These are phyloP conservation scores for Arthroderma sp. DNA, from an alignment of 2,329 filamentous ascomycete species.

Conservation along the genomic window DNA sequence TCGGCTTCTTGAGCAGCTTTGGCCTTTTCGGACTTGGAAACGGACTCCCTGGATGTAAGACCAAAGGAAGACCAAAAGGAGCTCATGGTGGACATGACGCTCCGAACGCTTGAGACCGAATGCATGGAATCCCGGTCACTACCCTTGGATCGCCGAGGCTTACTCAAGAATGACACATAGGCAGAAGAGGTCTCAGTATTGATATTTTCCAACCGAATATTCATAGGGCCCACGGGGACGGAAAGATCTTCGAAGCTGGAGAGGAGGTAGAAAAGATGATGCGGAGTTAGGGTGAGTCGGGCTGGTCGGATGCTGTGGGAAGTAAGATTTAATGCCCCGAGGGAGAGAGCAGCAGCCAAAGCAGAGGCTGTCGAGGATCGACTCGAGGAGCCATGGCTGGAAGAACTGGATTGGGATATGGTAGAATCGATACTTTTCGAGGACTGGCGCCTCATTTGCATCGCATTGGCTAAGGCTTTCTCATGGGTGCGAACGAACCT, in stretches of 20 bases:
- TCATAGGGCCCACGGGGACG: slow-evolving; percentile 90
- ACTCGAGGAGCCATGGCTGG: slow-evolving; percentile 48
- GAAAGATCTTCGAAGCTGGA: slow-evolving; percentile 88
- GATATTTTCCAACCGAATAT: slow-evolving; percentile 85
- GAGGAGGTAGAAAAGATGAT: slow-evolving; percentile 92
- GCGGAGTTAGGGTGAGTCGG: slow-evolving; percentile 82
- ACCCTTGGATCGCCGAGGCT: slow-evolving; percentile 66
- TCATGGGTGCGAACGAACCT: slow-evolving; percentile 95
- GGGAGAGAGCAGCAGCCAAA: slow-evolving; percentile 72
- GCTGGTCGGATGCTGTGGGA: slow-evolving; percentile 77
- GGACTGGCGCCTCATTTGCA: slow-evolving; percentile 64
- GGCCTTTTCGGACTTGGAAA: slow-evolving; percentile 75
- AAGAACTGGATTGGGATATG: slow-evolving; percentile 42
- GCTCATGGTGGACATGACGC: slow-evolving; percentile 95
- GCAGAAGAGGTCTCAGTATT: slow-evolving; percentile 74
- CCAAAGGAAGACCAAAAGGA: slow-evolving; percentile 82
- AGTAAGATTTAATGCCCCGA: slow-evolving; percentile 71
- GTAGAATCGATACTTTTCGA: slow-evolving; percentile 54
- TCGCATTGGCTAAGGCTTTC: slow-evolving; percentile 87
- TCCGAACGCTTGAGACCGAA: slow-evolving; percentile 91
- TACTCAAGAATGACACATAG: slow-evolving; percentile 89
- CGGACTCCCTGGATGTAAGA: slow-evolving; percentile 63
- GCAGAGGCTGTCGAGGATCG: slow-evolving; percentile 57
- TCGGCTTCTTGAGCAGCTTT: slow-evolving; percentile 76
- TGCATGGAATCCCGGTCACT: slow-evolving; percentile 82